Evolutionary conservation across 495 filamentous ascomycete species (phyloP).

Genomic region (Neurospora tetraspora): DNA sequence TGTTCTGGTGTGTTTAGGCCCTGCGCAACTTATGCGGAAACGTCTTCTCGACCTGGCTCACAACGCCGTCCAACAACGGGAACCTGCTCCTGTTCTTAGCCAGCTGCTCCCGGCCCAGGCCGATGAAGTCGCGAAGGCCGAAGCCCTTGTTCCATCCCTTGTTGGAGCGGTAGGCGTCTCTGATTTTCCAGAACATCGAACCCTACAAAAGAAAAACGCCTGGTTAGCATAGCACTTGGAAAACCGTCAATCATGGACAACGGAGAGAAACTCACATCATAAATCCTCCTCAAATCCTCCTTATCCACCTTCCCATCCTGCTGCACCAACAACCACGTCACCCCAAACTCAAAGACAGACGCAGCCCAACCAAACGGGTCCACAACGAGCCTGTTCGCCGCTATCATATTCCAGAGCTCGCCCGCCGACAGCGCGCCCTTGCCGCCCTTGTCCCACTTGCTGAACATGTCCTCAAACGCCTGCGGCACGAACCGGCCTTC

Average conservation of each 20-base stretch:
- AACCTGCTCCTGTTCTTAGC: not conserved
- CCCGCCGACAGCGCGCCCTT: slow-evolving; percentile 6
- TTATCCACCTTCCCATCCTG: slow-evolving; percentile 35
- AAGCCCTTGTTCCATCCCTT: slow-evolving; percentile 22
- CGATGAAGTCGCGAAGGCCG: slow-evolving; percentile 6
- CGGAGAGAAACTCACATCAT: slow-evolving; percentile 24
- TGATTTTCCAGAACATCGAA: slow-evolving; percentile 23
- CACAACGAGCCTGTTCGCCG: slow-evolving; percentile 9
- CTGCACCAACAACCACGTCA: slow-evolving; percentile 39
- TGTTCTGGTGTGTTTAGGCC: not conserved
- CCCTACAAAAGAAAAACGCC: slow-evolving; percentile 4
- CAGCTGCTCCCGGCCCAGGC: not conserved
- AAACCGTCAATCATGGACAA: rapidly evolving
- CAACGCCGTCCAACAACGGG: not conserved
- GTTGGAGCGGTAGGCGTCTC: slow-evolving; percentile 12
- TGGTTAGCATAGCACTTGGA: too few species aligned
- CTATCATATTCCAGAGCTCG: slow-evolving; percentile 14
- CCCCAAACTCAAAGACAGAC: slow-evolving; percentile 35
- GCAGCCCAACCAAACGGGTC: slow-evolving; percentile 20
- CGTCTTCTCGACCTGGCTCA: not conserved
- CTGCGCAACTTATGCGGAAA: not conserved
- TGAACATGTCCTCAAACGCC: slow-evolving; percentile 49
- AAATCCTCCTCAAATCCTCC: slow-evolving; percentile 34
- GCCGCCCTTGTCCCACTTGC: slow-evolving; percentile 36
- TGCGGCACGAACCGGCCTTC: slow-evolving; percentile 47